phyloP scores from a whole-genome alignment of 345 rosid genomes.

The Syzygium jambos region DNA sequence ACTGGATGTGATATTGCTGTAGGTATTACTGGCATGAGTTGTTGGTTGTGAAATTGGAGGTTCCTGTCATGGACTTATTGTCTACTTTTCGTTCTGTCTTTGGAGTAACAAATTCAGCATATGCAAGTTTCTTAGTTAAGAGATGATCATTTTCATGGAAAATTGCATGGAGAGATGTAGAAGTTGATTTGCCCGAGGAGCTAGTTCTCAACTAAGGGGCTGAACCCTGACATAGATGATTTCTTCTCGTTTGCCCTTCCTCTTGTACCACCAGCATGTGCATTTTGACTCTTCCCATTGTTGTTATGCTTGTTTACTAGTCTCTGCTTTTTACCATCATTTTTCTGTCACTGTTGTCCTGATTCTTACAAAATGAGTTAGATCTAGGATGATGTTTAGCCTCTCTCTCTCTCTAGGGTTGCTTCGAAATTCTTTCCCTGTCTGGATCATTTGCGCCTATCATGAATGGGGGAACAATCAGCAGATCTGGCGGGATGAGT shows the following conservation, averaged over 20 bases:
- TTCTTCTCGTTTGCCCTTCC: background rate
- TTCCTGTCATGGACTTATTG: background rate
- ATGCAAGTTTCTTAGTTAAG: background rate
- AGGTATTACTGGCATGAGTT: background rate
- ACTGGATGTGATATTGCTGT: background rate
- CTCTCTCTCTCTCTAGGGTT: conserved; percentile 17
- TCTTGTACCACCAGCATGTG: background rate
- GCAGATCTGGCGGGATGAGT: conserved; percentile 47
- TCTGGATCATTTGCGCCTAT: conserved; percentile 39
- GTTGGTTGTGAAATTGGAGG: background rate
- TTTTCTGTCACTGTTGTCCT: background rate
- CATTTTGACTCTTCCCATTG: background rate
- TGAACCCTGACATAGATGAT: background rate
- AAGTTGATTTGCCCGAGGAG: background rate
- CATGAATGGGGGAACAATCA: conserved; percentile 31
- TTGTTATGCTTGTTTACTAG: background rate
- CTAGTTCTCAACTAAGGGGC: background rate
- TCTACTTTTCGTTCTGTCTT: background rate
- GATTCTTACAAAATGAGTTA: background rate
- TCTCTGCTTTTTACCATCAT: background rate
- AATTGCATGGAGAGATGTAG: background rate
- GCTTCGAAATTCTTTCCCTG: conserved; percentile 40
- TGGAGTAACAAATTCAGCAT: background rate
- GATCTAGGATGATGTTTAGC: background rate
- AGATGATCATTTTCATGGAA: background rate